Evolutionary conservation across 148 eudicot genomes (phyloP).

Genomic region (Cornus suecica): DNA sequence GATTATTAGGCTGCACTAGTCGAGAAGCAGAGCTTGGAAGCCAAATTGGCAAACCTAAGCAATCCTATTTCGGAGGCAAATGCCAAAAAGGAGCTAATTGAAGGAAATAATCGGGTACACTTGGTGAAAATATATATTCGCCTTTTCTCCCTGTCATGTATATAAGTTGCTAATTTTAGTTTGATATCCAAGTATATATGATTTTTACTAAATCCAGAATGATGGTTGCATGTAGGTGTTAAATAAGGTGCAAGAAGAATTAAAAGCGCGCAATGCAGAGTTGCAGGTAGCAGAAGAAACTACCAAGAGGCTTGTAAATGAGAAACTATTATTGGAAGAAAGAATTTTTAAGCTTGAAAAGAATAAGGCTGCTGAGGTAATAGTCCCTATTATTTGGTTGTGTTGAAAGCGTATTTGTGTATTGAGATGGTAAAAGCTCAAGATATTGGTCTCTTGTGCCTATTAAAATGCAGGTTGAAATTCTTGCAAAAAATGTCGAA

Average conservation of each 20-base stretch:
- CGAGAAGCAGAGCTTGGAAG: slow-evolving; percentile 73
- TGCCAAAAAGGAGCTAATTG: slow-evolving; percentile 57
- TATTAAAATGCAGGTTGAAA: slow-evolving; percentile 43
- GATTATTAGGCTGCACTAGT: slow-evolving; percentile 49
- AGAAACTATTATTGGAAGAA: slow-evolving; percentile 64
- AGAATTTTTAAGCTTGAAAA: slow-evolving; percentile 61
- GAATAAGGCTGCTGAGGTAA: slow-evolving; percentile 61
- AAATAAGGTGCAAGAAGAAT: slow-evolving; percentile 63
- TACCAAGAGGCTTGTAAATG: slow-evolving; percentile 59
- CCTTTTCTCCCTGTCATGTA: neutral
- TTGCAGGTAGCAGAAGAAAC: slow-evolving; percentile 72
- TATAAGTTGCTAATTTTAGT: neutral
- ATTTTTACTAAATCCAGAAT: slow-evolving; percentile 1
- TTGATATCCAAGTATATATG: neutral
- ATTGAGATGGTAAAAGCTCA: neutral
- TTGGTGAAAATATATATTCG: neutral
- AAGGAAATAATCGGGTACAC: slow-evolving; percentile 70
- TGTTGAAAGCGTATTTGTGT: slow-evolving; percentile 1
- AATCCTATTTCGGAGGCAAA: slow-evolving; percentile 46
- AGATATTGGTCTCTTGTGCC: slow-evolving; percentile 15
- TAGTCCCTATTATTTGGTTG: neutral
- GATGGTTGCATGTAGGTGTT: slow-evolving; percentile 42
- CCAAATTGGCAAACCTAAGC: slow-evolving; percentile 51
- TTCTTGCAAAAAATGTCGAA: slow-evolving; percentile 44
- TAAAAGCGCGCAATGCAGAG: slow-evolving; percentile 65